Evolutionary conservation across 2,329 filamentous ascomycete genomes (phyloP).

Genomic region (Aspergillus unguis): DNA sequence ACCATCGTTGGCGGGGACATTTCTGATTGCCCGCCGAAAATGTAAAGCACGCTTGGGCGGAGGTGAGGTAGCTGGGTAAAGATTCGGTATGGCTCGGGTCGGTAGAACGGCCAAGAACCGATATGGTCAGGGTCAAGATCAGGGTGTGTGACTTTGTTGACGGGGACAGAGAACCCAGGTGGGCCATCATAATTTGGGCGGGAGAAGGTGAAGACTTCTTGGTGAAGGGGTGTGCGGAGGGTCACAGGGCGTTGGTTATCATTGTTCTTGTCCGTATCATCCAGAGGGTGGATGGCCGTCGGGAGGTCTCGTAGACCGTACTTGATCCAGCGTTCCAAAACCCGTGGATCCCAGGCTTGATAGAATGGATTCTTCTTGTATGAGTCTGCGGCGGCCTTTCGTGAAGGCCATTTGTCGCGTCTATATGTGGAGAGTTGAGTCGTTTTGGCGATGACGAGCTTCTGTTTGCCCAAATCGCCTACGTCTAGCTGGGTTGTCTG

Average conservation of each 20-base stretch:
- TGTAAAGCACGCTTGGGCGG: conserved; percentile 46
- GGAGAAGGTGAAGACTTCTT: conserved; percentile 65
- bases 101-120: conserved; percentile 43
- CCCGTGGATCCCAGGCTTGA: conserved; percentile 74
- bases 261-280: conserved; percentile 14
- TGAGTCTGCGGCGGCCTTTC: conserved; percentile 61
- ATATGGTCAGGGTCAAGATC: conserved; percentile 42
- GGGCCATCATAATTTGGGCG: conserved; percentile 60
- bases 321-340: conserved; percentile 68
- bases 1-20: conserved; percentile 39
- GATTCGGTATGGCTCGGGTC: conserved; percentile 38
- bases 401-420: conserved; percentile 78
- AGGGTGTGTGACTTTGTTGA: conserved; percentile 43
- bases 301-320: conserved; percentile 74
- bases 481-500: conserved; percentile 41
- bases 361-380: conserved; percentile 75
- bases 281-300: conserved; percentile 47
- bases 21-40: conserved; percentile 44
- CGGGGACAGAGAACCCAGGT: conserved; percentile 29
- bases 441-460: conserved; percentile 32
- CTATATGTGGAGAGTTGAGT: conserved; percentile 63
- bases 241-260: conserved; percentile 56
- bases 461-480: conserved; percentile 22
- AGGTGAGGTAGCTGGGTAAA: conserved; percentile 42
- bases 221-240: conserved; percentile 74